Base-by-base conservation (phyloP, 441 rosid species). In the Daphne laureola region DNA sequence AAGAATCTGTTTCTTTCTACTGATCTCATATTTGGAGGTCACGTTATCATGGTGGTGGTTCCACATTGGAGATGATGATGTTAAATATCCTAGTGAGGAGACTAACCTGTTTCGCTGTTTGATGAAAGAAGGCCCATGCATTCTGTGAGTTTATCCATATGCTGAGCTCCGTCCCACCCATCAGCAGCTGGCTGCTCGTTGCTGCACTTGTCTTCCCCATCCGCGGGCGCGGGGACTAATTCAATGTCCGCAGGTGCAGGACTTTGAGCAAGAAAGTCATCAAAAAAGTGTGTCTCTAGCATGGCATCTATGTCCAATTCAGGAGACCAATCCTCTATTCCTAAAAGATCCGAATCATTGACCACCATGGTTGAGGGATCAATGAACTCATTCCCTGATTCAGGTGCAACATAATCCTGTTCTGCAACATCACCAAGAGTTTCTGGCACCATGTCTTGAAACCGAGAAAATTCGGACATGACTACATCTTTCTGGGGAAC, bases 101-200 rank as follows among this genome's bases (percentile, higher is more conserved):
- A 58, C 72, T 72, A 76, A 43, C 62, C 59, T 41, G 54, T 48
- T 54, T 70, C 52, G 58, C 64, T 59, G 27, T 85, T 81, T 15
- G 99, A 78, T 15, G 81, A 58, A 46, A 90, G 83, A 67, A 68
- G 93, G 49, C 77, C 87, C 95, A 93, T 83, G 64, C 84, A 85
- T 69, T 74, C 86, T 3, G 96, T 81, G 14, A 87, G 89, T 49
- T 82, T 70, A 72, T 84, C 85, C 87, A 86, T 53, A 60, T 65
- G 73, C 65, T 76, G 70, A 40, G 63, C 31, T 55, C 71, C 73
- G 54, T 73, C 73, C 84, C 86, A 66, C 49, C 68, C 78, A 23
- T 71, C 72, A 43, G 71, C 81, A 31, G 8, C 58, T 36, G 53
- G 44, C 72, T 66, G 76, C 53, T 61, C 55, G 53, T 66, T 77